Evolutionary conservation across 2,329 filamentous ascomycete species (phyloP).

Genomic region (Beauveria pseudobassiana): DNA sequence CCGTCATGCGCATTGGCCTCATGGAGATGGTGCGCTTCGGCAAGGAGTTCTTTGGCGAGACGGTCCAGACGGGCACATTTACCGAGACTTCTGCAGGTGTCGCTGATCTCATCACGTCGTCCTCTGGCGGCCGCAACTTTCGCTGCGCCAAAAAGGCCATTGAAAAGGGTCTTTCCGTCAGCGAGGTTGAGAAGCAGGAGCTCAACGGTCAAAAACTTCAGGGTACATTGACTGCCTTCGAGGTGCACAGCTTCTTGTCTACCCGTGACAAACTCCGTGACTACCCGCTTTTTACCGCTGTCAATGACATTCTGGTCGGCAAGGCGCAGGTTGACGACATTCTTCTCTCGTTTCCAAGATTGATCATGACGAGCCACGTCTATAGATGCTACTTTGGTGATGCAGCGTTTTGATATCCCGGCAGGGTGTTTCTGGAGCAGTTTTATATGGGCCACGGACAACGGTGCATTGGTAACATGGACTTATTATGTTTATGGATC

Average conservation of each 20-base stretch:
- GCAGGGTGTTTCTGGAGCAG: not conserved
- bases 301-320: slow-evolving; percentile 72
- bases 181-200: slow-evolving; percentile 81
- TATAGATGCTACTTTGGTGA: not conserved
- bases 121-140: slow-evolving; percentile 87
- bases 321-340: slow-evolving; percentile 74
- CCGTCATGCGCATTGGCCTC: slow-evolving; percentile 91
- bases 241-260: slow-evolving; percentile 86
- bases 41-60: slow-evolving; percentile 82
- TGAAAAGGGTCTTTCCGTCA: slow-evolving; percentile 68
- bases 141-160: slow-evolving; percentile 85
- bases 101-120: slow-evolving; percentile 91
- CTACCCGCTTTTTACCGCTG: slow-evolving; percentile 88
- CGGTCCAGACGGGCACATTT: slow-evolving; percentile 75
- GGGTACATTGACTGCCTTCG: slow-evolving; percentile 83
- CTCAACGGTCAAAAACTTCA: slow-evolving; percentile 96
- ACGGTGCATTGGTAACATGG: not conserved
- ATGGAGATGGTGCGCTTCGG: slow-evolving; percentile 97
- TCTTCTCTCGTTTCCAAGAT: slow-evolving; percentile 49
- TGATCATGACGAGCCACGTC: slow-evolving; percentile 7
- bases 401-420: not conserved
- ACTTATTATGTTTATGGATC: not conserved
- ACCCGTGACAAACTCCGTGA: slow-evolving; percentile 68
- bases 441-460: not conserved
- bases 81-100: slow-evolving; percentile 96